phyloP scores from a whole-genome alignment of 192 early-diverging fungal species.

The Gamsiella multidivaricata region DNA sequence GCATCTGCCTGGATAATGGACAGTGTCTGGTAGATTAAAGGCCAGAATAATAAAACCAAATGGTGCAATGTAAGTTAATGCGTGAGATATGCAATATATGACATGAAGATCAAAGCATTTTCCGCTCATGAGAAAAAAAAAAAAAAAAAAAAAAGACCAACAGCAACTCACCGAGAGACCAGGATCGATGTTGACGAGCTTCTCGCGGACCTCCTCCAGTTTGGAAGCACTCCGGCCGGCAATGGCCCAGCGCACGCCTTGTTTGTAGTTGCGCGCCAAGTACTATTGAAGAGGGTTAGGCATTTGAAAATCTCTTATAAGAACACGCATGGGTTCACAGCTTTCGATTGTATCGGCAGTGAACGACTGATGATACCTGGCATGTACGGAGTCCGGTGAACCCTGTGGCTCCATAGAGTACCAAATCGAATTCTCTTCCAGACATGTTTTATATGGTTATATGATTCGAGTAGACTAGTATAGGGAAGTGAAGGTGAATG shows the following conservation, averaged over 20 bases:
- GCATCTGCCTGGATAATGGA: conserved; percentile 79
- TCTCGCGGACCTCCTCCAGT: conserved; percentile 67
- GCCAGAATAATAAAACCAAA: not conserved
- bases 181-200: conserved; percentile 64
- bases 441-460: conserved; percentile 27
- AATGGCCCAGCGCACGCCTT: conserved; percentile 75
- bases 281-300: conserved; percentile 24
- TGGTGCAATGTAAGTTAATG: no score
- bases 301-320: no score
- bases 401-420: conserved; percentile 83
- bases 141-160: not conserved
- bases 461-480: not conserved
- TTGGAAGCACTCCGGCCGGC: conserved; percentile 79
- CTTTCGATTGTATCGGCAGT: no score
- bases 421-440: conserved; percentile 65
- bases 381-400: conserved; percentile 81
- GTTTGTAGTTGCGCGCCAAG: conserved; percentile 27
- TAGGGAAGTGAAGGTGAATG: conserved; percentile 1
- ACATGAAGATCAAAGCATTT: not conserved
- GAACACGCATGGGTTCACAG: no score
- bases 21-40: conserved; percentile 50
- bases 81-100: no score
- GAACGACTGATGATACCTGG: conserved; percentile 52
- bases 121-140: not conserved
- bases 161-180: conserved; percentile 54